Evolutionary conservation across 495 filamentous ascomycete species (phyloP), one percentile per base, ranked within the genome.

Genomic region (Podospora appendiculata): DNA sequence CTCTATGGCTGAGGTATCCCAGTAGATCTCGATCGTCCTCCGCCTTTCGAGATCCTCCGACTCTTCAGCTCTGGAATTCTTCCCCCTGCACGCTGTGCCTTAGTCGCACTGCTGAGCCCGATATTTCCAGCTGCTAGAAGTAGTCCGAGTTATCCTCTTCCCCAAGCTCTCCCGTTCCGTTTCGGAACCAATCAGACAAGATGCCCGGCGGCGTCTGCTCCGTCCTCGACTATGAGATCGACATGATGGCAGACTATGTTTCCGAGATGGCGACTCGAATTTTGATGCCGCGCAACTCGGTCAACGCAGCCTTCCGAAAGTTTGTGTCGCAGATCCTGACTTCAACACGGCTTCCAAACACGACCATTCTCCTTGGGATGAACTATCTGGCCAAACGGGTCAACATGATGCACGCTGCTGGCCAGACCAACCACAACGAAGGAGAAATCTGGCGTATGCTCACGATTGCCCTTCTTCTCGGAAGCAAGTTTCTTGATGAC

Each of bases 171-270:
- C 45, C 45, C 58, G 59, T 63, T 63, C 62, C 57, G 39, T 12
- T 14, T 8, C 32, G 42, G 38, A 47, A n/a, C 25, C 6, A 41
- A 50, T 41, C 62, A 47, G 55, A 38, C 68, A 76, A 65, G 57
- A 77, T 77, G 74, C 79, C 68, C 56, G 93, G 93, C 73, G 93
- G 93, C 59, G 94, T 99, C 39, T 91, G 93, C 60, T 88, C 89
- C 50, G 86, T 94, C 69, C 81, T 99, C 67, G 94, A 99, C 75
- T 99, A 99, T 70, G 93, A 97, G 67, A 93, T 97, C 83, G 90
- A 96, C 58, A 78, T 89, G 67, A 99, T 97, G 90, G 87, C 90
- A 50, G 91, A 96, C 63, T 99, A 95, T 72, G 93, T 99, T 64
- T 84, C 90, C 48, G 88, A 96, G 63, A 94, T 91, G 83, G 83